phyloP scores from a whole-genome alignment of 2,329 filamentous ascomycete genomes.

The Calonectria pteridis region DNA sequence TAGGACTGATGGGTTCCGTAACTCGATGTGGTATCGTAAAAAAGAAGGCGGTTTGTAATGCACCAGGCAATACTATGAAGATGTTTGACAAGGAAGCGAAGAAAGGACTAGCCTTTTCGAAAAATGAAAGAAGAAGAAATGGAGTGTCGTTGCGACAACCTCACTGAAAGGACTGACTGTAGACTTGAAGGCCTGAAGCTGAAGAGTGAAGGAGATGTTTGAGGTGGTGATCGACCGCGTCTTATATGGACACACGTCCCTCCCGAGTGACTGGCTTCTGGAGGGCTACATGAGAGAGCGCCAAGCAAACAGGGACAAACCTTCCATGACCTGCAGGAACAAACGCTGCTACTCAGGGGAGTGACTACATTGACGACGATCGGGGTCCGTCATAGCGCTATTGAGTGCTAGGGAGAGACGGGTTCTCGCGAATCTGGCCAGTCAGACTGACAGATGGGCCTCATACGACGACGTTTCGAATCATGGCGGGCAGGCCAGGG shows the following conservation, averaged over 20 bases:
- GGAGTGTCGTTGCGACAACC: constrained; percentile 45
- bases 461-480: constrained; percentile 51
- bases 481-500: constrained; percentile 52
- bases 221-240: constrained; percentile 30
- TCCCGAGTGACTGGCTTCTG: constrained; percentile 35
- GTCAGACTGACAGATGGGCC: constrained; percentile 37
- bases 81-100: constrained; percentile 32
- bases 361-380: constrained; percentile 30
- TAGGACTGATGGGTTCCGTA: constrained; percentile 31
- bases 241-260: constrained; percentile 40
- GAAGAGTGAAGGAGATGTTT: constrained; percentile 31
- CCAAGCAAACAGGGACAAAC: constrained; percentile 22
- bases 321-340: constrained; percentile 36
- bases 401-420: constrained; percentile 48
- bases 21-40: constrained; percentile 38
- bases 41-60: constrained; percentile 41
- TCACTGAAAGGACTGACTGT: constrained; percentile 45
- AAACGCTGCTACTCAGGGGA: constrained; percentile 19
- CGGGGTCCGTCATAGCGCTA: constrained; percentile 32
- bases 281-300: constrained; percentile 18
- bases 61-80: constrained; percentile 43
- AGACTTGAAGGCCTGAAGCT: constrained; percentile 45
- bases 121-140: constrained; percentile 43
- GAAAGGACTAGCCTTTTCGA: constrained; percentile 45
- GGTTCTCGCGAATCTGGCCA: constrained; percentile 35